These are phyloP conservation scores for Ampelomyces quisqualis DNA, from an alignment of 2,329 filamentous ascomycete species.

Conservation along the genomic window DNA sequence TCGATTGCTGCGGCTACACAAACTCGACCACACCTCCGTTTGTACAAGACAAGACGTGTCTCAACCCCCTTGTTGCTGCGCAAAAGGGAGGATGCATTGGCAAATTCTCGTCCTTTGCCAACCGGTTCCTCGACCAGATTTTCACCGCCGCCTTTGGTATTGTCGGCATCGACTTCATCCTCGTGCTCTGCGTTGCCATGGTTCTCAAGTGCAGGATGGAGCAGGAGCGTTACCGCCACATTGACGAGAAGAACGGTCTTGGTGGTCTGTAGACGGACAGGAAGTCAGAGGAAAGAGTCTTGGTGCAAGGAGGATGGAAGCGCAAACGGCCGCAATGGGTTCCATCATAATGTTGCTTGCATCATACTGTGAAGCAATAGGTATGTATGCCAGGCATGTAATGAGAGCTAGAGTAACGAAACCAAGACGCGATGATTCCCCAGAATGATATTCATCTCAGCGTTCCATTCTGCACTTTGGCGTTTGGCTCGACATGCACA, in stretches of 20 bases:
- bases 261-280: slow-evolving; percentile 26
- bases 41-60: slow-evolving; percentile 66
- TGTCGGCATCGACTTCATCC: slow-evolving; percentile 66
- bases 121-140: slow-evolving; percentile 70
- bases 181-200: slow-evolving; percentile 71
- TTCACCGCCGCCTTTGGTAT: slow-evolving; percentile 81
- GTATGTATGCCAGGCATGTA: too few species aligned
- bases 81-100: slow-evolving; percentile 69
- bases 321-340: too few species aligned
- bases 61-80: slow-evolving; percentile 68
- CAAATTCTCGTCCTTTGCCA: slow-evolving; percentile 67
- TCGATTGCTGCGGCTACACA: slow-evolving; percentile 77
- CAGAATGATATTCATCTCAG: too few species aligned
- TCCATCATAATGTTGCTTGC: too few species aligned
- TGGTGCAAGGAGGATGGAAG: background rate
- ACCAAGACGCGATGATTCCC: too few species aligned
- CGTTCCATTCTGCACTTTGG: too few species aligned
- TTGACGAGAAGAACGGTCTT: slow-evolving; percentile 69
- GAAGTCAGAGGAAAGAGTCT: too few species aligned
- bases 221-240: slow-evolving; percentile 73
- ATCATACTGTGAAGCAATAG: too few species aligned
- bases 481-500: too few species aligned
- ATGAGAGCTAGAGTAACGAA: too few species aligned
- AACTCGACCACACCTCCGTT: slow-evolving; percentile 73
- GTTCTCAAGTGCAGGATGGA: slow-evolving; percentile 80